Conservation (phyloP, 176 grass and related monocot genomes). For the Alloteropsis semialata region DNA sequence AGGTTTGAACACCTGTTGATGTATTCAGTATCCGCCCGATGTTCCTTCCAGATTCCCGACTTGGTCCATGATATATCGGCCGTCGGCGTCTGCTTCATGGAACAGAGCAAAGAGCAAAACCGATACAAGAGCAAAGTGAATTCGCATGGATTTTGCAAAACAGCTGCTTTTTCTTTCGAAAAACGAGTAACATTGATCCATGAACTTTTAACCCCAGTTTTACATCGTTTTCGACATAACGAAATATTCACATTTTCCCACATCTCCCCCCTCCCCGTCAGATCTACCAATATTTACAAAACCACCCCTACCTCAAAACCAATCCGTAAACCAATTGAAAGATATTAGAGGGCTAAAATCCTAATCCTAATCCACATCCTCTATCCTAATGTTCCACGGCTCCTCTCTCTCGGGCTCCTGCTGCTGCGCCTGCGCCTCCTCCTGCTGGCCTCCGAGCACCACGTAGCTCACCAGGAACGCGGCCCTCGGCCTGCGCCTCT, state of each 20-base stretch:
- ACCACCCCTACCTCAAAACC: constrained; percentile 20
- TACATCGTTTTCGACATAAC: neutral
- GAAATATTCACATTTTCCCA: neutral
- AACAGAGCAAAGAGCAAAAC: no score
- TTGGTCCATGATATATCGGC: no score
- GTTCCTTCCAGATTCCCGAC: no score
- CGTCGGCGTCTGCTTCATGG: no score
- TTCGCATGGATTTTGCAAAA: neutral
- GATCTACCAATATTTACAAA: constrained; percentile 11
- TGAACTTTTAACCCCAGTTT: neutral
- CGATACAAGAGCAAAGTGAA: no score
- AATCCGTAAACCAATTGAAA: constrained; percentile 23
- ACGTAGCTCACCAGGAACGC: constrained; percentile 36
- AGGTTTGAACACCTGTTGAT: no score
- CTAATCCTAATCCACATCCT: constrained; percentile 49
- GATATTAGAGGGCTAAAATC: constrained; percentile 11
- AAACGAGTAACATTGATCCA: constrained; percentile 2
- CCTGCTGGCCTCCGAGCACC: neutral
- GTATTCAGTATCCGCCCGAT: no score
- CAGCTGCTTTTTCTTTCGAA: neutral
- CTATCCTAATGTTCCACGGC: constrained; percentile 40
- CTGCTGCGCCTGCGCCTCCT: neutral
- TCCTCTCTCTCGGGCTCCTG: constrained; percentile 26
- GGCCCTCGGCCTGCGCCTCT: constrained; percentile 22
- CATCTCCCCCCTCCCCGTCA: neutral